phyloP scores from a whole-genome alignment of 768 basidiomycete species.

The Mycena leptocephala region DNA sequence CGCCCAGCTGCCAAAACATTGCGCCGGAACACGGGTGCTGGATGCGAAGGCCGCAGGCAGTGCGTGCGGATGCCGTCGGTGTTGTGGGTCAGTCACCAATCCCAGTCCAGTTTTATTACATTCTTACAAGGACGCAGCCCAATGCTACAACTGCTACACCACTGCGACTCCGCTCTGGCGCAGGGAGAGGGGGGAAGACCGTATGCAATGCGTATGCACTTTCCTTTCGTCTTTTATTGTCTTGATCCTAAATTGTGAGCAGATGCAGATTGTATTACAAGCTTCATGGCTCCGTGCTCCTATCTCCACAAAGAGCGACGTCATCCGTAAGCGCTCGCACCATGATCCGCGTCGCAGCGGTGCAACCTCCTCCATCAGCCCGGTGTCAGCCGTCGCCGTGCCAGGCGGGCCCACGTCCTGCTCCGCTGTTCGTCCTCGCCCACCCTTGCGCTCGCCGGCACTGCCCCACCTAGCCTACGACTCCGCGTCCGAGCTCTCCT shows the following conservation, averaged over 20 bases:
- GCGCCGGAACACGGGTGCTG: conserved; percentile 83
- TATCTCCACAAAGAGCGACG: conserved; percentile 93
- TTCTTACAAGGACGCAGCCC: conserved; percentile 64
- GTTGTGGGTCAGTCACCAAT: conserved; percentile 80
- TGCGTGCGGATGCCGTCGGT: conserved; percentile 79
- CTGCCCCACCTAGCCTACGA: conserved; percentile 65
- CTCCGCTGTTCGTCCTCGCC: conserved; percentile 72
- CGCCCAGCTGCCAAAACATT: conserved; percentile 92
- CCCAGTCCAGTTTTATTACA: no score
- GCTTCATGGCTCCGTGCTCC: conserved; percentile 91
- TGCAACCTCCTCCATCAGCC: conserved; percentile 56
- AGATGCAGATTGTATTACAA: conserved; percentile 92
- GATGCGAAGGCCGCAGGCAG: conserved; percentile 81
- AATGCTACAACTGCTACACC: conserved; percentile 93
- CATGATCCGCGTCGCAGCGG: conserved; percentile 81
- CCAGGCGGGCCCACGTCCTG: conserved; percentile 62
- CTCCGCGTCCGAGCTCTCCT: conserved; percentile 66
- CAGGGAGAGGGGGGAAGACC: conserved; percentile 93
- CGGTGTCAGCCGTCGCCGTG: conserved; percentile 79
- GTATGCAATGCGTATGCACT: conserved; percentile 89
- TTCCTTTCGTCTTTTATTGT: not conserved
- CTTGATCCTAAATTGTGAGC: conserved; percentile 13
- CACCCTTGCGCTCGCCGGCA: conserved; percentile 80
- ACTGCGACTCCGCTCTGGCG: conserved; percentile 93
- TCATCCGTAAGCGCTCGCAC: conserved; percentile 89